A percentile compares a stretch with the other conserved stretches of the same genome.
phyloP scores from a whole-genome alignment of 805 yeast species.

The Metschnikowia baotianmanensis region DNA sequence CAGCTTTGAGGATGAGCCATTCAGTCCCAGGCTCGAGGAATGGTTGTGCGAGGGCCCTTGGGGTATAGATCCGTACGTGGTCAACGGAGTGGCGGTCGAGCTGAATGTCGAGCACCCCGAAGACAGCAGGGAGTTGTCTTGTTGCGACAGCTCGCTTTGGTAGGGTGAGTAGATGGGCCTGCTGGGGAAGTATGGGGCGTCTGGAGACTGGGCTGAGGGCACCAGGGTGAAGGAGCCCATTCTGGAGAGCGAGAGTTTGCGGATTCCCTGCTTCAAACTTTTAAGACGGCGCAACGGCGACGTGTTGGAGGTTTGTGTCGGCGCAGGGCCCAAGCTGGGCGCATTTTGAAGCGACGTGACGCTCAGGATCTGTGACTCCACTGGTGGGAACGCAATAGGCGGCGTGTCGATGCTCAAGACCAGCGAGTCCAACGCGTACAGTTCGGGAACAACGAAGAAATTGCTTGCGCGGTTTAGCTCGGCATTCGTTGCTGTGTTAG shows the following conservation, averaged over 20 bases:
- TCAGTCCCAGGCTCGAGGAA: slow-evolving; percentile 16
- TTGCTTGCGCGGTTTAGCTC: slow-evolving; percentile 3
- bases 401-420: slow-evolving; percentile 20
- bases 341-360: slow-evolving; percentile 3
- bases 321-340: slow-evolving; percentile 3
- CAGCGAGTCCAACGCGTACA: slow-evolving; percentile 28
- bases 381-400: slow-evolving; percentile 19
- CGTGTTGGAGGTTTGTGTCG: slow-evolving; percentile 10
- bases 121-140: slow-evolving; percentile 16
- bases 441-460: slow-evolving; percentile 10
- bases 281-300: slow-evolving; percentile 38
- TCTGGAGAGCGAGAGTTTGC: slow-evolving; percentile 33
- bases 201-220: slow-evolving; percentile 5
- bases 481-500: slow-evolving; percentile 1
- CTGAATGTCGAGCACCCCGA: slow-evolving; percentile 17
- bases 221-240: slow-evolving; percentile 7
- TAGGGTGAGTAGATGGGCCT: slow-evolving; percentile 6
- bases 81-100: slow-evolving; percentile 6
- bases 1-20: slow-evolving; percentile 6
- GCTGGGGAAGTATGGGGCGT: neutral
- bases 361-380: slow-evolving; percentile 9
- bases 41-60: slow-evolving; percentile 11
- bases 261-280: slow-evolving; percentile 37
- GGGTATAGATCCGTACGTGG: slow-evolving; percentile 6
- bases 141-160: slow-evolving; percentile 11